Conservation (phyloP, 73 alveolate genomes). For the Paramecium primaurelia region DNA sequence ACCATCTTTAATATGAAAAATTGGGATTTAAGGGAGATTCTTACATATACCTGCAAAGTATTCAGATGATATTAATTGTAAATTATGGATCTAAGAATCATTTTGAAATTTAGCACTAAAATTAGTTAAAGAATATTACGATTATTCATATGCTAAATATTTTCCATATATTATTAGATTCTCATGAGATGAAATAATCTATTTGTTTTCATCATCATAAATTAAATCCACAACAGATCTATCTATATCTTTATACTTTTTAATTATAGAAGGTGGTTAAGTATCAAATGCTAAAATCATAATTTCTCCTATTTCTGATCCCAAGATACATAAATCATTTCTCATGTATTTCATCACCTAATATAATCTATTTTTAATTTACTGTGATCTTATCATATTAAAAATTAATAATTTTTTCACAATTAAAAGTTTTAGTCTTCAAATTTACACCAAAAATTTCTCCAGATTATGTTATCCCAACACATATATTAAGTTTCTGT, state of each 20-base stretch:
- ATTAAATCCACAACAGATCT: background rate
- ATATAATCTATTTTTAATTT: background rate
- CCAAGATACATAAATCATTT: constrained; percentile 1
- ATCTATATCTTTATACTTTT: background rate
- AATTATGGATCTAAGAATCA: background rate
- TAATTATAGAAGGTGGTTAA: background rate
- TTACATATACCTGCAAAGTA: constrained; percentile 16
- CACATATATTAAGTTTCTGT: background rate
- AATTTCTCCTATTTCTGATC: background rate
- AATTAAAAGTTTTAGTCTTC: background rate
- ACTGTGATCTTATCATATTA: background rate
- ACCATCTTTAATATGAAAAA: background rate
- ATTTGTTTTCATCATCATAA: constrained; percentile 25
- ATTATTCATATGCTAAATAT: background rate
- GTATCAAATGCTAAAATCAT: constrained; percentile 14
- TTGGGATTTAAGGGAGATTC: background rate
- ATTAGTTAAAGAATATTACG: background rate
- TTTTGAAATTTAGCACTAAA: background rate
- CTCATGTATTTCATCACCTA: constrained; percentile 42
- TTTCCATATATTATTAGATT: background rate
- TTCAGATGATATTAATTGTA: background rate
- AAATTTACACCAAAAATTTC: constrained; percentile 36
- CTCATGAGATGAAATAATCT: background rate
- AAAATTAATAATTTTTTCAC: background rate
- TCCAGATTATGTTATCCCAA: background rate